A percentile compares a stretch with the other conserved stretches of the same genome.
These are phyloP conservation scores for Dendrobium chrysotoxum DNA, from an alignment of 106 monocot genomes.

Conservation along the genomic window DNA sequence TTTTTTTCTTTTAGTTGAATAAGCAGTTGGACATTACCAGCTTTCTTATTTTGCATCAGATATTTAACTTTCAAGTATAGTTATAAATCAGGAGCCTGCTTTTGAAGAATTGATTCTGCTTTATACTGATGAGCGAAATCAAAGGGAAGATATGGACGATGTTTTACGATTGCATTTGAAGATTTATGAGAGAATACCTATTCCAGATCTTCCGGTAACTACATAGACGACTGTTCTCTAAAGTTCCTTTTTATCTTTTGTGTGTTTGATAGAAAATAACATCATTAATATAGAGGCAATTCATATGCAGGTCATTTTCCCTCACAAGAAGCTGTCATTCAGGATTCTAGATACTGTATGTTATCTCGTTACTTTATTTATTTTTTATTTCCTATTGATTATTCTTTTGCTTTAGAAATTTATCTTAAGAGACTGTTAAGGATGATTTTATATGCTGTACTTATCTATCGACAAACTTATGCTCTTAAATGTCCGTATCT, in stretches of 20 bases:
- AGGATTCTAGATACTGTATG: slow-evolving; percentile 90
- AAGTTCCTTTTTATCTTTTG: neutral
- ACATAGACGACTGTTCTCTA: neutral
- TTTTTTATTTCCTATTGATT: neutral
- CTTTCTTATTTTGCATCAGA: neutral
- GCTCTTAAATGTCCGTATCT: neutral
- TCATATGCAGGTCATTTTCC: slow-evolving; percentile 85
- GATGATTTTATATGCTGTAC: neutral
- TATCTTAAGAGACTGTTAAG: neutral
- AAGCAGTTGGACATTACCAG: neutral
- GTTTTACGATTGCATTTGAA: slow-evolving; percentile 61
- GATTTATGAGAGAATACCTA: slow-evolving; percentile 91
- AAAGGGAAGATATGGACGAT: slow-evolving; percentile 24
- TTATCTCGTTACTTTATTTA: neutral
- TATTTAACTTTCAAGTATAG: slow-evolving; percentile 13
- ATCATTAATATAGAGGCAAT: neutral
- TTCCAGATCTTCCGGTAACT: slow-evolving; percentile 89
- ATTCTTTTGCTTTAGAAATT: neutral
- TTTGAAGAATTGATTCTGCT: slow-evolving; percentile 94
- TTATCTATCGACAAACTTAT: neutral
- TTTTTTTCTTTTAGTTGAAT: too few species aligned
- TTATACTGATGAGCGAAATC: slow-evolving; percentile 55
- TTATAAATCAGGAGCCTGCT: slow-evolving; percentile 74
- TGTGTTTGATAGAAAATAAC: slow-evolving; percentile 3
- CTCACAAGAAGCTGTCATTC: slow-evolving; percentile 94